Evolutionary conservation across 768 basidiomycete species (phyloP).

Genomic region (Neoboletus brunneissimus): DNA sequence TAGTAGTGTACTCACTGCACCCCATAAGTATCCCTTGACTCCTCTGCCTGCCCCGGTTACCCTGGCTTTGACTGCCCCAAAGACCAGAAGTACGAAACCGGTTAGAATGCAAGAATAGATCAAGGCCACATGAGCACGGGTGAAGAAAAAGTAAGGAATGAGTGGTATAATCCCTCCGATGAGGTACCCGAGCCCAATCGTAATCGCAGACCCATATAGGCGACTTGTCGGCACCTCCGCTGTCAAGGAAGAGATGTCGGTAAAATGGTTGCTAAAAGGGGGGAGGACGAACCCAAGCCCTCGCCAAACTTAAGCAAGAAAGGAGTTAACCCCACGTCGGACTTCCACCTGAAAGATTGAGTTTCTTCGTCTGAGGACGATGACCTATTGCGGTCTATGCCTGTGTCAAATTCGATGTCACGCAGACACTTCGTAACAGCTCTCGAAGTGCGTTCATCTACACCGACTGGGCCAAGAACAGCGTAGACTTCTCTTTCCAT

Average conservation of each 20-base stretch:
- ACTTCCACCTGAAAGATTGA: slow-evolving; percentile 59
- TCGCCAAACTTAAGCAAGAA: slow-evolving; percentile 97
- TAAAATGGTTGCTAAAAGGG: background rate
- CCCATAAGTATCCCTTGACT: slow-evolving; percentile 73
- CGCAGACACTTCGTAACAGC: slow-evolving; percentile 75
- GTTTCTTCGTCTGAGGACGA: slow-evolving; percentile 51
- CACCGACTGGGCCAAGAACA: slow-evolving; percentile 84
- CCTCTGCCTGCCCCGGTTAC: slow-evolving; percentile 78
- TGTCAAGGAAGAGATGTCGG: slow-evolving; percentile 24
- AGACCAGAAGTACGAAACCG: slow-evolving; percentile 80
- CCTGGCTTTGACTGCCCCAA: slow-evolving; percentile 87
- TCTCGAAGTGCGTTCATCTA: slow-evolving; percentile 77
- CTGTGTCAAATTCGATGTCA: slow-evolving; percentile 54
- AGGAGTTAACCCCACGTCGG: slow-evolving; percentile 82
- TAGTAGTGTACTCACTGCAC: slow-evolving; percentile 79
- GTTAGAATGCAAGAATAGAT: slow-evolving; percentile 79
- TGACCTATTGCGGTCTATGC: slow-evolving; percentile 12
- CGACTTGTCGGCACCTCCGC: slow-evolving; percentile 88
- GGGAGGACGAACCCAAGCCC: slow-evolving; percentile 63
- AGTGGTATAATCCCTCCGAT: slow-evolving; percentile 92
- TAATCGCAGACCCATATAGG: slow-evolving; percentile 87
- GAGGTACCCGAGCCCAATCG: slow-evolving; percentile 93
- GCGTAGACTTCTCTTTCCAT: slow-evolving; percentile 93
- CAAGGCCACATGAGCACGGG: slow-evolving; percentile 62
- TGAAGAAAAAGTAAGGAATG: slow-evolving; percentile 88